phyloP scores from a whole-genome alignment of 768 basidiomycete genomes.

The Collybia mongolica region DNA sequence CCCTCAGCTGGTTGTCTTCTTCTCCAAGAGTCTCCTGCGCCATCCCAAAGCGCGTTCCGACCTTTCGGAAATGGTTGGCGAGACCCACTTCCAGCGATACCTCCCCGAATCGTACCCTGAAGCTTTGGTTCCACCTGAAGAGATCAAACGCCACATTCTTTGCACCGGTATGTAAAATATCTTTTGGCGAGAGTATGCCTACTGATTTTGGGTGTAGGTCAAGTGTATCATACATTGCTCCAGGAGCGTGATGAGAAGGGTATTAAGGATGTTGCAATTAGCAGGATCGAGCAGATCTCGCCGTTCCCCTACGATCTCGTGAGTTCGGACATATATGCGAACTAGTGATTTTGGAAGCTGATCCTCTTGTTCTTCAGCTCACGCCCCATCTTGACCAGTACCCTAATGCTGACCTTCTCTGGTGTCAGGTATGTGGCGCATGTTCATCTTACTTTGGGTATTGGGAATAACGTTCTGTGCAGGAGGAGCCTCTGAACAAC shows the following conservation, averaged over 20 bases:
- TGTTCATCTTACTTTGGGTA: not conserved
- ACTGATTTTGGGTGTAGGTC: slow-evolving; percentile 47
- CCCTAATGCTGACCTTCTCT: slow-evolving; percentile 90
- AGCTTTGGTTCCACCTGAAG: slow-evolving; percentile 71
- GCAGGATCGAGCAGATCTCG: slow-evolving; percentile 90
- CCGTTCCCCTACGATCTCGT: slow-evolving; percentile 98
- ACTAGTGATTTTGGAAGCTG: not conserved
- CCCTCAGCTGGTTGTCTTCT: slow-evolving; percentile 83
- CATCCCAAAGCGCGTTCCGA: slow-evolving; percentile 90
- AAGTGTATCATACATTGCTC: slow-evolving; percentile 90
- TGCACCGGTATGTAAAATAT: slow-evolving; percentile 58
- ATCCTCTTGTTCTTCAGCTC: slow-evolving; percentile 43
- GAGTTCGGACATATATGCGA: slow-evolving; percentile 21
- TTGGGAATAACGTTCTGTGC: slow-evolving; percentile 7
- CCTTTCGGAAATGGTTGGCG: slow-evolving; percentile 84
- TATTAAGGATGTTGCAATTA: slow-evolving; percentile 92
- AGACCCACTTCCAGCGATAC: slow-evolving; percentile 92
- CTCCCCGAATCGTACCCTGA: slow-evolving; percentile 81
- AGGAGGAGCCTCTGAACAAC: slow-evolving; percentile 96
- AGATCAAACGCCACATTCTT: slow-evolving; percentile 89
- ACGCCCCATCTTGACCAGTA: slow-evolving; percentile 95
- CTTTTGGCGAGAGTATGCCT: too few relatives aligned
- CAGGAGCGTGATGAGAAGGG: slow-evolving; percentile 90
- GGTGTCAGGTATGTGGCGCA: slow-evolving; percentile 72
- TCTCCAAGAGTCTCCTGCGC: slow-evolving; percentile 94